Evolutionary conservation across 192 early-diverging fungal species (phyloP), one percentile per base, ranked within the genome.

Genomic region (Rhizophagus clarus): DNA sequence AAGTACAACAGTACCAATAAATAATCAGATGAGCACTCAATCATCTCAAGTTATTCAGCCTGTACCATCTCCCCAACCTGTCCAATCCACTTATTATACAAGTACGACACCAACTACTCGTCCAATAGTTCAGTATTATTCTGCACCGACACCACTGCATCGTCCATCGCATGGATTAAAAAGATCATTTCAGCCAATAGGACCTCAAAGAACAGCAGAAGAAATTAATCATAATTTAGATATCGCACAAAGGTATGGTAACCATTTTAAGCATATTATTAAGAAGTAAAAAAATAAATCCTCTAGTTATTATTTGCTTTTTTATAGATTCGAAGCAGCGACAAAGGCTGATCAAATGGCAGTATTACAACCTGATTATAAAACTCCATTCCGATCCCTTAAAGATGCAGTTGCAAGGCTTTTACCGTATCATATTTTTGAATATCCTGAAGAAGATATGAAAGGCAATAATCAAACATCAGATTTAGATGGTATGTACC

Each of bases 391-490:
- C 74, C 62, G 61, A 2, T 91, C 88, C 14, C 56, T 88, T 8
- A 78, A 87, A 31, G 92, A 95, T 81, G 89, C 88, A 0, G 84
- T 93, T 61, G 83, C 90, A 76, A 83, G 92, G 22, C 82, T 95
- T 26, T 80, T 95, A 64, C 94, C 94, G 1, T 95, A 88, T 83
- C 93, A 95, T 68, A 85, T 95, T 62, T 94, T 87, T 73, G 93
- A 94, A 82, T 90, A 92, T 74, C 91, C 91, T 2, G 83, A 89
- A 0, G 81, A 76, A 42, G 89, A 90, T 67, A 51, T 86, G 37
- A 81, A 84, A 31, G 42, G 66, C 1, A 83, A 86, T 42, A 78
- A 82, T 61, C 83, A 76, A 24, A 82, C 72, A 14, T 81, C 64
- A 31, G 66, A 67, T 32, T 67, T 69, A 24, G 77, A 79, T 45